Evolutionary conservation across 2,329 filamentous ascomycete species (phyloP).

Genomic region (Sordariomycetes sp.): DNA sequence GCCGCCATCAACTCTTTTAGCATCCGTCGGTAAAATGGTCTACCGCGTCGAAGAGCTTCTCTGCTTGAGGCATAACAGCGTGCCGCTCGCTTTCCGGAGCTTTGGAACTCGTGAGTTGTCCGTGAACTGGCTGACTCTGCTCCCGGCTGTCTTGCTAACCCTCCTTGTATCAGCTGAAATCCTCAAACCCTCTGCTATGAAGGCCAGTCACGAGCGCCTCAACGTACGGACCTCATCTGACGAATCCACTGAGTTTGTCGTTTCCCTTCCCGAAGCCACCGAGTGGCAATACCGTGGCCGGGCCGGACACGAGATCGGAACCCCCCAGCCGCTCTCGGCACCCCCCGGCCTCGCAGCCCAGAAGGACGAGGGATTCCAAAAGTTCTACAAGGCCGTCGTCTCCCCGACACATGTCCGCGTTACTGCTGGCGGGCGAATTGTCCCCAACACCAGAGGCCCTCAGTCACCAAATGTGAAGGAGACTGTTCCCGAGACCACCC

Average conservation of each 20-base stretch:
- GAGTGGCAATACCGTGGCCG: conserved; percentile 32
- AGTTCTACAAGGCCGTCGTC: conserved; percentile 54
- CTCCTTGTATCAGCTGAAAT: background rate
- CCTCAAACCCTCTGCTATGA: background rate
- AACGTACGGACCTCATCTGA: background rate
- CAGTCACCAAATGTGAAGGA: conserved; percentile 30
- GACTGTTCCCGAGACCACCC: background rate
- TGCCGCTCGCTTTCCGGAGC: background rate
- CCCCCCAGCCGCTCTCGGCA: conserved; percentile 34
- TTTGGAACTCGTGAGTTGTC: background rate
- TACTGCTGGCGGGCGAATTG: conserved; percentile 53
- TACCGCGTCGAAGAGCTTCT: background rate
- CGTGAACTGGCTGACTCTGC: background rate
- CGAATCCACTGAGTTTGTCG: conserved; percentile 3
- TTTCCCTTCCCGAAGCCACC: conserved; percentile 8
- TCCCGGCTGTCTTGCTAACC: background rate
- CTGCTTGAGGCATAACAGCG: background rate
- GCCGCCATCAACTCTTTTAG: background rate
- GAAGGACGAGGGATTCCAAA: conserved; percentile 51
- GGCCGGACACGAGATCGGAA: conserved; percentile 25
- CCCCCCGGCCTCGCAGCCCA: conserved; percentile 39
- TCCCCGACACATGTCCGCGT: conserved; percentile 55
- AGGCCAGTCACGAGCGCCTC: background rate
- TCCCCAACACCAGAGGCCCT: conserved; percentile 48
- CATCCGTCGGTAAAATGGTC: background rate